These are phyloP conservation scores for Leccinum variicolor DNA, from an alignment of 768 basidiomycete species.

Conservation along the genomic window DNA sequence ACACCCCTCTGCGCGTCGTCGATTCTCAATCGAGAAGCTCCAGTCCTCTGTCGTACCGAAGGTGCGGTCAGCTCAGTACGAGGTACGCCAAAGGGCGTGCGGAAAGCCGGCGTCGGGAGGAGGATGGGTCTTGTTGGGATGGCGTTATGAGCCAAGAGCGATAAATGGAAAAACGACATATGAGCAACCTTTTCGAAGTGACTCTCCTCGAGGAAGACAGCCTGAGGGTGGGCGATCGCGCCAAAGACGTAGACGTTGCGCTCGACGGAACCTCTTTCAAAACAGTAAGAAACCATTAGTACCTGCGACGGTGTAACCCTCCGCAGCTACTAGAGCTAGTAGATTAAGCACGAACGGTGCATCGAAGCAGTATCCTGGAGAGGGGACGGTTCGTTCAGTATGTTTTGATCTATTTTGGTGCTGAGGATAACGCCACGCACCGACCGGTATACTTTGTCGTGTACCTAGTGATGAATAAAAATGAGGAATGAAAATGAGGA, in stretches of 20 bases:
- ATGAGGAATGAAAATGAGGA: no score
- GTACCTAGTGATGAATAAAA: constrained; percentile 15
- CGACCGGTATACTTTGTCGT: constrained; percentile 41
- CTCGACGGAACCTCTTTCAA: background rate
- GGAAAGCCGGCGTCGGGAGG: background rate
- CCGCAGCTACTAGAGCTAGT: constrained; percentile 36
- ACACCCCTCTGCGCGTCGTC: constrained; percentile 43
- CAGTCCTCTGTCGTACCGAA: constrained; percentile 38
- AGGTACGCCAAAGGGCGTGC: background rate
- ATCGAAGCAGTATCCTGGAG: constrained; percentile 54
- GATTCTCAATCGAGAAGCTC: constrained; percentile 45
- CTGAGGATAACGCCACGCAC: constrained; percentile 22
- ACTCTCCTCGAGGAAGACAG: constrained; percentile 45
- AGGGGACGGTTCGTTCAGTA: background rate
- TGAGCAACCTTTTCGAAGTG: constrained; percentile 48
- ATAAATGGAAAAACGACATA: constrained; percentile 22
- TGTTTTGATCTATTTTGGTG: no score
- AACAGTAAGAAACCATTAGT: constrained; percentile 11
- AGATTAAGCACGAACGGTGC: constrained; percentile 45
- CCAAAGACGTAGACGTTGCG: constrained; percentile 20
- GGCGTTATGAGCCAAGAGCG: background rate
- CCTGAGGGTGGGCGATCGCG: constrained; percentile 57
- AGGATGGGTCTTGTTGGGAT: constrained; percentile 15
- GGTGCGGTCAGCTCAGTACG: background rate
- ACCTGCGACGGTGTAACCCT: constrained; percentile 43